Evolutionary conservation across 2,329 filamentous ascomycete genomes (phyloP).

Genomic region (Ceratocystis cubensis): DNA sequence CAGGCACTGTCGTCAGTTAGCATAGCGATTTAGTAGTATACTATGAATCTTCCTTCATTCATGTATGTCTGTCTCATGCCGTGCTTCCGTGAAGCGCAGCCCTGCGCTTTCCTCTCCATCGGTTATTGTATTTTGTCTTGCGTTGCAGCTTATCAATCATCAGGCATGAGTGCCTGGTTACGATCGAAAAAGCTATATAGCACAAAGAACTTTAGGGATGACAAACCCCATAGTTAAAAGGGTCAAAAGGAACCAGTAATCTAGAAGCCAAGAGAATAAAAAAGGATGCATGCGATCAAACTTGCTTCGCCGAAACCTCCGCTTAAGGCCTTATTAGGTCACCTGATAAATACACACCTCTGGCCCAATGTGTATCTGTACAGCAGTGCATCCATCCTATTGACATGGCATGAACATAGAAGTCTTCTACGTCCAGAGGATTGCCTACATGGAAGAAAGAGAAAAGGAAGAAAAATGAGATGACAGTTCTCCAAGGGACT

Average conservation of each 20-base stretch:
- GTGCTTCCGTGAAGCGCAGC: neutral
- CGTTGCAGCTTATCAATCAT: neutral
- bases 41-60: neutral
- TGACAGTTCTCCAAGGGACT: neutral
- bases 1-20: neutral
- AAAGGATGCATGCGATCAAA: neutral
- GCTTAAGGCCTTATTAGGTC: neutral
- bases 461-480: conserved; percentile 2
- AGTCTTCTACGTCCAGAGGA: neutral
- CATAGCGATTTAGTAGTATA: neutral
- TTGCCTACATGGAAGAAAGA: neutral
- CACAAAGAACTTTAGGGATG: too few species aligned
- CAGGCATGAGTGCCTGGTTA: neutral
- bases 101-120: neutral
- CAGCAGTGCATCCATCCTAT: neutral
- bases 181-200: neutral
- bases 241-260: neutral
- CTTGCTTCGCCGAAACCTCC: conserved; percentile 3
- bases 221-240: too few species aligned
- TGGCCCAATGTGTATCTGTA: neutral
- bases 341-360: conserved; percentile 5
- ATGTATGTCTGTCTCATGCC: neutral
- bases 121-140: neutral
- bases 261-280: neutral
- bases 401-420: neutral